Conservation (phyloP, 345 rosid genomes). For the Eucalyptus dawsonii region DNA sequence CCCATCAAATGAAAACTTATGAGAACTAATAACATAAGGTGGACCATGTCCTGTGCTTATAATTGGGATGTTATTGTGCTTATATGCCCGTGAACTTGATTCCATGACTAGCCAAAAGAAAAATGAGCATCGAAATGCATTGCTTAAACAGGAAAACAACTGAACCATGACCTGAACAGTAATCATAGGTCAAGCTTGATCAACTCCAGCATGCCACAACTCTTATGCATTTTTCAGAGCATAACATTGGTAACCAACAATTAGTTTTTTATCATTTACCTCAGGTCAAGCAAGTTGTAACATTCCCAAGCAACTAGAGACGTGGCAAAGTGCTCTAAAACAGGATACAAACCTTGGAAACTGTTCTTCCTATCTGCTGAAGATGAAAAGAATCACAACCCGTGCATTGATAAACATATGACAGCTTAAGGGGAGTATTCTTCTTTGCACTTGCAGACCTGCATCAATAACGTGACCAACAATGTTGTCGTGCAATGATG, state of each 20-base stretch:
- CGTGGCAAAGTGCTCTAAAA: not conserved
- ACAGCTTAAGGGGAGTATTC: conserved; percentile 95
- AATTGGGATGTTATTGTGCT: not conserved
- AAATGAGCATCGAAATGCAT: not conserved
- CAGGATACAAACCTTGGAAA: conserved; percentile 54
- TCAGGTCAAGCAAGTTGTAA: not conserved
- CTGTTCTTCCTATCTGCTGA: conserved; percentile 79
- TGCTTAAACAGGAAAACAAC: not conserved
- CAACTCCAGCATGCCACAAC: not conserved
- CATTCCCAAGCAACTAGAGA: not conserved
- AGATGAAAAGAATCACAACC: conserved; percentile 99
- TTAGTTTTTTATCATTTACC: not conserved
- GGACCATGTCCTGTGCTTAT: not conserved
- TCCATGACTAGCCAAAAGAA: not conserved
- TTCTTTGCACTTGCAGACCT: conserved; percentile 97
- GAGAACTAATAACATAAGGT: not conserved
- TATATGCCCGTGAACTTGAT: not conserved
- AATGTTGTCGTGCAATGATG: no score
- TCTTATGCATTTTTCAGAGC: not conserved
- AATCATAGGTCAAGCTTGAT: not conserved
- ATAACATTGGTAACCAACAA: not conserved
- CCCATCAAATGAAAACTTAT: not conserved
- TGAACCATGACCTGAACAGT: not conserved
- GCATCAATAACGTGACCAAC: conserved; percentile 7
- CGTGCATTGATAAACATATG: conserved; percentile 89